Evolutionary conservation across 495 filamentous ascomycete genomes (phyloP).

Genomic region (Xylaria sp.): DNA sequence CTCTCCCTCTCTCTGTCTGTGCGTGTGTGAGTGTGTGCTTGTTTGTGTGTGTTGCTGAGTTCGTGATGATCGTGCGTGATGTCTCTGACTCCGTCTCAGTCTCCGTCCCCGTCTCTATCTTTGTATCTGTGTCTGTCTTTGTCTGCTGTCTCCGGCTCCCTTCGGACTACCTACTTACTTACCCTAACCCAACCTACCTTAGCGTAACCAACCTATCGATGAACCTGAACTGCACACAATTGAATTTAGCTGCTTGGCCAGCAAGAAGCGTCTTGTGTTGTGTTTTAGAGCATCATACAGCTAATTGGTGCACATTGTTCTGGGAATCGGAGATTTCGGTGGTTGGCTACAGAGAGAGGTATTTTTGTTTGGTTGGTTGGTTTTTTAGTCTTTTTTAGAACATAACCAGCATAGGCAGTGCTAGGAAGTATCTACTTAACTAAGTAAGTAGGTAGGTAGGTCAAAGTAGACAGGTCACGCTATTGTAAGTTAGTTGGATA

Average conservation of each 20-base stretch:
- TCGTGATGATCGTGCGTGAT: background rate
- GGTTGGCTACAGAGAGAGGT: background rate
- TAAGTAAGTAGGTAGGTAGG: background rate
- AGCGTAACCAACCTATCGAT: too few relatives aligned
- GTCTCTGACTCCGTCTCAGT: background rate
- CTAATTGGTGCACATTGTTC: background rate
- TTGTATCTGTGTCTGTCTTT: too few relatives aligned
- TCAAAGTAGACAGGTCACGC: too few relatives aligned
- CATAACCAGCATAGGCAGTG: too few relatives aligned
- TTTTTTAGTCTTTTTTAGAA: background rate
- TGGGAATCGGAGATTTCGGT: background rate
- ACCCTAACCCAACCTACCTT: too few relatives aligned
- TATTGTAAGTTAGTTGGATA: background rate
- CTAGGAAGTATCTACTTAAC: too few relatives aligned
- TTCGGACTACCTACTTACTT: background rate
- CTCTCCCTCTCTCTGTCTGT: too few relatives aligned
- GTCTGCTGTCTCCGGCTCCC: too few relatives aligned
- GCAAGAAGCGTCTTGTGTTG: slow-evolving; percentile 15
- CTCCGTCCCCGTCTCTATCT: too few relatives aligned
- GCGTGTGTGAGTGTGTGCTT: too few relatives aligned
- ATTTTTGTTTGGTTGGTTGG: background rate
- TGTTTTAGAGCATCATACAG: slow-evolving; percentile 6
- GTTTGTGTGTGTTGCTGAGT: background rate
- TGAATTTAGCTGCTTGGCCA: slow-evolving; percentile 2
- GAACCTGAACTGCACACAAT: background rate